Evolutionary conservation across 768 basidiomycete species (phyloP).

Genomic region (Phlebiopsis gigantea): DNA sequence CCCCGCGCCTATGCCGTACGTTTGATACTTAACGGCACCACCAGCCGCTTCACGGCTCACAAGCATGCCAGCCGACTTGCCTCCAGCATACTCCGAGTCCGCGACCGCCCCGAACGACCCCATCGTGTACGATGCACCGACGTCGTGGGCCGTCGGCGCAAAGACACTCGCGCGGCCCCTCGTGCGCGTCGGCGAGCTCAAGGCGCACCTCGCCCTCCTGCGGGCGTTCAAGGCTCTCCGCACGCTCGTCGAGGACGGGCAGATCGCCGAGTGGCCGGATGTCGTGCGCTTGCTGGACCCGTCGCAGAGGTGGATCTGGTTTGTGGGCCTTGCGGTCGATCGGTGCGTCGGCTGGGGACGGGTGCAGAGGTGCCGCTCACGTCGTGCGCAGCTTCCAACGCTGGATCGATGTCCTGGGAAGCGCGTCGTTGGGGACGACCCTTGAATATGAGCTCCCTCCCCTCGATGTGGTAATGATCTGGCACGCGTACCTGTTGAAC

Average conservation of each 20-base stretch:
- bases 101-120: not conserved
- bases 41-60: too few species aligned
- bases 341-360: not conserved
- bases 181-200: slow-evolving; percentile 9
- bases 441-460: slow-evolving; percentile 28
- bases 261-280: slow-evolving; percentile 5
- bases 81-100: not conserved
- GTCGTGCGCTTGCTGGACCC: not conserved
- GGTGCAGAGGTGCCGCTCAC: too few species aligned
- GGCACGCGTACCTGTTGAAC: slow-evolving; percentile 37
- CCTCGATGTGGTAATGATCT: slow-evolving; percentile 37
- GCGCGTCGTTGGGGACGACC: slow-evolving; percentile 8
- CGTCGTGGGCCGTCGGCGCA: not conserved
- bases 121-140: not conserved
- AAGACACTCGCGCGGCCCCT: not conserved
- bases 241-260: not conserved
- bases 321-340: slow-evolving; percentile 14
- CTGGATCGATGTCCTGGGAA: not conserved
- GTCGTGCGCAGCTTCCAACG: slow-evolving; percentile 6
- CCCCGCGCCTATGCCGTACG: too few species aligned
- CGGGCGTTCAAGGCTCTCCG: slow-evolving; percentile 13
- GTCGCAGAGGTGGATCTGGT: slow-evolving; percentile 11
- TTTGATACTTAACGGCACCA: too few species aligned
- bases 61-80: too few species aligned
- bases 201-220: slow-evolving; percentile 12